Percentiles rank a stretch among this genome's conserved stretches.
These are phyloP conservation scores for Acmispon strigosus DNA, from an alignment of 306 rosid genomes.

Conservation along the genomic window DNA sequence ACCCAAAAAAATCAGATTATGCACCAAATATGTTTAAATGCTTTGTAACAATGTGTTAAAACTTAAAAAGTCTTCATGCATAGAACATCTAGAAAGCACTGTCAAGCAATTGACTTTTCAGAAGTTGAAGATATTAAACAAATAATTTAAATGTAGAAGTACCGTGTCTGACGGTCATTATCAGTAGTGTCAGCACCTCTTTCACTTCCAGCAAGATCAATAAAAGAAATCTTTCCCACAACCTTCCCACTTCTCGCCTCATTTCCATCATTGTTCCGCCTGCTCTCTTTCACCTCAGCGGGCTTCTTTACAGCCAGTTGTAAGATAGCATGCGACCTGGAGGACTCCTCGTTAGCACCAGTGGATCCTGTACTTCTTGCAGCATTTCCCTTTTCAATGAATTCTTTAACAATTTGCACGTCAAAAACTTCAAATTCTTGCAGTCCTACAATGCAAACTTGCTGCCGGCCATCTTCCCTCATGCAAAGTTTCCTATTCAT, in stretches of 20 bases:
- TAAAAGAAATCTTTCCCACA: slow-evolving; percentile 94
- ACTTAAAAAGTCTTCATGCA: neutral
- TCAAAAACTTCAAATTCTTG: slow-evolving; percentile 99
- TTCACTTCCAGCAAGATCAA: slow-evolving; percentile 99
- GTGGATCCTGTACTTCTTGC: slow-evolving; percentile 98
- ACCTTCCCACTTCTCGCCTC: slow-evolving; percentile 78
- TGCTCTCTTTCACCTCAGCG: slow-evolving; percentile 67
- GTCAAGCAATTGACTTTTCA: slow-evolving; percentile 1
- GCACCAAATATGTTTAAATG: neutral
- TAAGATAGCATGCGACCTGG: slow-evolving; percentile 97
- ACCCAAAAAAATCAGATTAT: neutral
- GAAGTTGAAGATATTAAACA: neutral
- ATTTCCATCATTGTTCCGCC: slow-evolving; percentile 73
- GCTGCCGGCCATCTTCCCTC: slow-evolving; percentile 98
- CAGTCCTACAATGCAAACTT: slow-evolving; percentile 98
- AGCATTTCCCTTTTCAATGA: slow-evolving; percentile 89
- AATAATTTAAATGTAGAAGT: slow-evolving; percentile 3
- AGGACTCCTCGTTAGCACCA: slow-evolving; percentile 99
- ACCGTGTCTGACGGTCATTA: slow-evolving; percentile 98
- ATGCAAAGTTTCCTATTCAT: slow-evolving; percentile 81
- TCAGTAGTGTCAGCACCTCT: slow-evolving; percentile 99
- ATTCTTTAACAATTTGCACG: slow-evolving; percentile 88
- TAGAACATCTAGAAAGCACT: neutral
- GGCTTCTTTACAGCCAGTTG: slow-evolving; percentile 88
- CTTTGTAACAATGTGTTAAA: neutral